Evolutionary conservation across 352 stramenopile genomes (phyloP).

Genomic region (Phytophthora pistaciae): DNA sequence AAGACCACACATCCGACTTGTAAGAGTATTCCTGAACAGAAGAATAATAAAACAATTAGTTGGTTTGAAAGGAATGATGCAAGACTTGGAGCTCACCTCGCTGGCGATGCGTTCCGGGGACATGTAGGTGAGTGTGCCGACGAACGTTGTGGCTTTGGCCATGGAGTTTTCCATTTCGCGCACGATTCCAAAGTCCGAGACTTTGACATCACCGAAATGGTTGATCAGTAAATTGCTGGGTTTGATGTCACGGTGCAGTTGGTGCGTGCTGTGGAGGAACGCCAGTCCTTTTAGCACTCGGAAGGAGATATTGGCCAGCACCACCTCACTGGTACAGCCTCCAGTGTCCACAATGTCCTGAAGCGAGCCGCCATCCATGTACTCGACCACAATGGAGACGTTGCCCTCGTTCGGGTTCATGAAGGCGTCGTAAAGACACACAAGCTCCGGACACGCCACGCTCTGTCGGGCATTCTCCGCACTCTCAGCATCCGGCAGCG

Average conservation of each 20-base stretch:
- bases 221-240: conserved; percentile 95
- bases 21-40: conserved; percentile 78
- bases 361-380: conserved; percentile 95
- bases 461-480: conserved; percentile 39
- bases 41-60: not conserved
- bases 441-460: conserved; percentile 83
- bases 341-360: conserved; percentile 94
- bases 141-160: conserved; percentile 91
- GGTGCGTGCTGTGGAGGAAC: conserved; percentile 92
- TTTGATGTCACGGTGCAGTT: conserved; percentile 96
- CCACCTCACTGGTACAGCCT: conserved; percentile 85
- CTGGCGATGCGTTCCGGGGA: conserved; percentile 93
- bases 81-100: conserved; percentile 40
- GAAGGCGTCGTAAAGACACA: conserved; percentile 95
- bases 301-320: conserved; percentile 91
- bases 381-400: conserved; percentile 96
- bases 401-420: conserved; percentile 92
- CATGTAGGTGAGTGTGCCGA: conserved; percentile 95
- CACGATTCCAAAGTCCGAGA: conserved; percentile 89
- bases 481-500: conserved; percentile 61
- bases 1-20: conserved; percentile 90
- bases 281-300: conserved; percentile 87
- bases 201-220: conserved; percentile 91
- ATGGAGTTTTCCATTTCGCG: conserved; percentile 89
- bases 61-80: not conserved